These are phyloP conservation scores for Aphanomyces cochlioides DNA, from an alignment of 352 stramenopile species.

Conservation along the genomic window DNA sequence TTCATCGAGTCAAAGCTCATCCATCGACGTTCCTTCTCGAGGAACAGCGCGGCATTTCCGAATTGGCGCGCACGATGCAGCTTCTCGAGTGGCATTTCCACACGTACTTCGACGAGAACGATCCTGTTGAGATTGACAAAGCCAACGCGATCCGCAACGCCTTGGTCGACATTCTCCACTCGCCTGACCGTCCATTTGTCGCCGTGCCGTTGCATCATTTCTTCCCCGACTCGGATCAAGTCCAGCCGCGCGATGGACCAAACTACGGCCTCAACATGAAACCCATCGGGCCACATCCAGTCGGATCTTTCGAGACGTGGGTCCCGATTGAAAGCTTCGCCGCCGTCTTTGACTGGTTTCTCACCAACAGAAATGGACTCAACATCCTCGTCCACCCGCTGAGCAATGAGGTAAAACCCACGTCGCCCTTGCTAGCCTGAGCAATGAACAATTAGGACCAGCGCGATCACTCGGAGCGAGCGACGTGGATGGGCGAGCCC, in stretches of 20 bases:
- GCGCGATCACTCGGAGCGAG: constrained; percentile 49
- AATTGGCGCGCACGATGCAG: background rate
- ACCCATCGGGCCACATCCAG: constrained; percentile 54
- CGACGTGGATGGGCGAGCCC: constrained; percentile 47
- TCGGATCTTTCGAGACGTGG: constrained; percentile 66
- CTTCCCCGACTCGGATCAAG: constrained; percentile 42
- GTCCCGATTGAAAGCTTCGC: constrained; percentile 56
- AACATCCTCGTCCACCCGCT: constrained; percentile 63
- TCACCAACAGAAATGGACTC: constrained; percentile 53
- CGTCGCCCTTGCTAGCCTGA: background rate
- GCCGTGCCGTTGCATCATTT: constrained; percentile 38
- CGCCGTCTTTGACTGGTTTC: constrained; percentile 61
- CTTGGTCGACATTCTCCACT: constrained; percentile 45
- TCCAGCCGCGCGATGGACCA: constrained; percentile 38
- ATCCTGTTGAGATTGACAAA: constrained; percentile 42
- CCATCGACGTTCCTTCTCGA: too few relatives aligned
- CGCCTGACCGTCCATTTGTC: constrained; percentile 45
- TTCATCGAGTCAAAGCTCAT: too few relatives aligned
- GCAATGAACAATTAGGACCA: constrained; percentile 38
- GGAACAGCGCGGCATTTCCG: too few relatives aligned
- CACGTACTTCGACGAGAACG: constrained; percentile 52
- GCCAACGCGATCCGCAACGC: constrained; percentile 43
- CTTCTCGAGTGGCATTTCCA: constrained; percentile 79
- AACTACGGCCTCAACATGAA: constrained; percentile 43
- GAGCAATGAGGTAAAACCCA: constrained; percentile 40